Conservation (phyloP, 225 moss, liverwort and hornwort species). For the Polytrichum formosum region DNA sequence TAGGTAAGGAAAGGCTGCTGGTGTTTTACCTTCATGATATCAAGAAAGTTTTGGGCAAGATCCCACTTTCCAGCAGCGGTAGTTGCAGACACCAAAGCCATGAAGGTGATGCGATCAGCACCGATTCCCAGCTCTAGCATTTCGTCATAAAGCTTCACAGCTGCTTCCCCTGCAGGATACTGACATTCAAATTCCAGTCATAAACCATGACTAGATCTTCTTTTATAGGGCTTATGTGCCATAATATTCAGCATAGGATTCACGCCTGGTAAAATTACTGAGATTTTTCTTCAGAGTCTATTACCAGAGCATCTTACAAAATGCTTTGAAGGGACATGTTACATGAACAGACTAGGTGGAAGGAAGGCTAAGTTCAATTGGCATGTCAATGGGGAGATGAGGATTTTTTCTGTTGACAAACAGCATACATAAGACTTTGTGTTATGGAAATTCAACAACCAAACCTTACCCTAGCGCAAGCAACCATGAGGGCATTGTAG, state of each 20-base stretch:
- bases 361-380: too few relatives aligned
- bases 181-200: slow-evolving; percentile 12
- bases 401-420: too few relatives aligned
- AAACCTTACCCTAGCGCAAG: slow-evolving; percentile 48
- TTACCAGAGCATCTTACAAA: too few relatives aligned
- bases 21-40: slow-evolving; percentile 39
- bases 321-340: not conserved
- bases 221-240: not conserved
- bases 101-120: slow-evolving; percentile 49
- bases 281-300: too few relatives aligned
- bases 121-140: slow-evolving; percentile 32
- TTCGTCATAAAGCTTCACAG: slow-evolving; percentile 42
- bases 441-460: too few relatives aligned
- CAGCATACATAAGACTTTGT: too few relatives aligned
- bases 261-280: too few relatives aligned
- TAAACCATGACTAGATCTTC: not conserved
- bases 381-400: too few relatives aligned
- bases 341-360: too few relatives aligned
- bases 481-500: slow-evolving; percentile 55
- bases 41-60: slow-evolving; percentile 35
- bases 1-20: too few relatives aligned
- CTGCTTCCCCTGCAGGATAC: slow-evolving; percentile 51
- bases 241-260: too few relatives aligned
- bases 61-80: slow-evolving; percentile 54
- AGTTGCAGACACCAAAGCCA: slow-evolving; percentile 46